These are phyloP conservation scores for Platanus orientalis DNA, from an alignment of 164 flowering plant genomes.

Conservation along the genomic window DNA sequence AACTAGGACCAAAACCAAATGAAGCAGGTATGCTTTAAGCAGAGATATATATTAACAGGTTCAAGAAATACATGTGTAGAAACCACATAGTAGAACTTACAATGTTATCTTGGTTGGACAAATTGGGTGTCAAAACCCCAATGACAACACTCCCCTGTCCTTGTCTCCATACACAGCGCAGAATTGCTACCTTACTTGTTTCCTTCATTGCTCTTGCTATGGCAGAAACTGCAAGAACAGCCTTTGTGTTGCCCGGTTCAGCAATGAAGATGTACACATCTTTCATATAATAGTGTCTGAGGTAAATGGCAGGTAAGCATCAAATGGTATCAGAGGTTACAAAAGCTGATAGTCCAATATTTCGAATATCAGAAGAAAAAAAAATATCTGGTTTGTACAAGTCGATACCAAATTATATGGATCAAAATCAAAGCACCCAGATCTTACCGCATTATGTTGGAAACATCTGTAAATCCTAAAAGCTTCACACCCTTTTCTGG, in stretches of 20 bases:
- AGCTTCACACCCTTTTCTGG: constrained; percentile 92
- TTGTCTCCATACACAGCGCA: constrained; percentile 96
- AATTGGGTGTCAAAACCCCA: constrained; percentile 85
- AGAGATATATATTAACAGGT: not conserved
- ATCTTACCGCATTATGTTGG: constrained; percentile 75
- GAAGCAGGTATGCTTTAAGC: not conserved
- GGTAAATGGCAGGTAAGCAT: constrained; percentile 5
- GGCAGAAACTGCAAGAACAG: constrained; percentile 77
- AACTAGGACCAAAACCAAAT: constrained; percentile 1
- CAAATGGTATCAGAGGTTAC: not conserved
- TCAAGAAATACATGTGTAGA: not conserved
- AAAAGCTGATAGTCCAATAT: not conserved
- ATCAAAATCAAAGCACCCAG: constrained; percentile 10
- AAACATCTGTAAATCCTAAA: constrained; percentile 84
- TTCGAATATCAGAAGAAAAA: not conserved
- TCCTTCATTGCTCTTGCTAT: constrained; percentile 91
- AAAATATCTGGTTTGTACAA: not conserved
- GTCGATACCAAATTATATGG: not conserved
- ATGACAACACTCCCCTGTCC: constrained; percentile 79
- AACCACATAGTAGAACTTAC: constrained; percentile 39
- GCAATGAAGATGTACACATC: constrained; percentile 78
- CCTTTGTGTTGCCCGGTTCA: constrained; percentile 78
- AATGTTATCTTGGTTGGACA: constrained; percentile 52
- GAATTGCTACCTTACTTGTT: constrained; percentile 77
- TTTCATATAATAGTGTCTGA: constrained; percentile 86